Conservation (phyloP, 2,329 filamentous ascomycete species). For the Sphaceloma murrayae region DNA sequence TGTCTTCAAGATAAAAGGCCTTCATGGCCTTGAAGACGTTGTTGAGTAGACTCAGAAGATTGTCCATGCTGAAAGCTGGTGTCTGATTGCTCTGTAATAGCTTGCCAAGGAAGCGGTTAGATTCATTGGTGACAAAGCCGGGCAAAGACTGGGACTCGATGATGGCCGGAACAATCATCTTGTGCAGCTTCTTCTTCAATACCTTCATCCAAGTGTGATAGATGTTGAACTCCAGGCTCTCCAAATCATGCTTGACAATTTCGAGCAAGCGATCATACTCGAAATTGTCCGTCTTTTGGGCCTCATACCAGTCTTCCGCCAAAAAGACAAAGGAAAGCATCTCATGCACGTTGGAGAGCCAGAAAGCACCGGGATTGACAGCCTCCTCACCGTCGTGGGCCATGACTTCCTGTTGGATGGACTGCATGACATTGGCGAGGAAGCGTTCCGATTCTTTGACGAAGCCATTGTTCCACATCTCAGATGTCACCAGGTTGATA, state of each 20-base stretch:
- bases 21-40: conserved; percentile 99
- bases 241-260: conserved; percentile 97
- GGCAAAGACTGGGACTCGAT: conserved; percentile 98
- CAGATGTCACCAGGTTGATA: conserved; percentile 96
- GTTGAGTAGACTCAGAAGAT: conserved; percentile 87
- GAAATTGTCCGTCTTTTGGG: conserved; percentile 98
- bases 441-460: conserved; percentile 99
- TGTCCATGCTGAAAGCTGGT: conserved; percentile 99
- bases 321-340: conserved; percentile 99
- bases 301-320: conserved; percentile 98
- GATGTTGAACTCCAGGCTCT: conserved; percentile 98
- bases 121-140: conserved; percentile 97
- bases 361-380: conserved; percentile 95
- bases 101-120: conserved; percentile 95
- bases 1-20: conserved; percentile 92
- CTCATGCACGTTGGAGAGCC: conserved; percentile 98
- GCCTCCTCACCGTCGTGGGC: conserved; percentile 95
- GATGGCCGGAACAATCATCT: conserved; percentile 99
- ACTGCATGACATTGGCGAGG: conserved; percentile 98
- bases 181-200: conserved; percentile 96
- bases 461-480: conserved; percentile 99
- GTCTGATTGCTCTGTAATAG: conserved; percentile 80
- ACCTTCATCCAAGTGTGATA: conserved; percentile 99
- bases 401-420: conserved; percentile 99
- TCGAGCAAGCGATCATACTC: conserved; percentile 96